phyloP scores from a whole-genome alignment of 1,284 basidiomycete species.

The Inonotus obliquus region DNA sequence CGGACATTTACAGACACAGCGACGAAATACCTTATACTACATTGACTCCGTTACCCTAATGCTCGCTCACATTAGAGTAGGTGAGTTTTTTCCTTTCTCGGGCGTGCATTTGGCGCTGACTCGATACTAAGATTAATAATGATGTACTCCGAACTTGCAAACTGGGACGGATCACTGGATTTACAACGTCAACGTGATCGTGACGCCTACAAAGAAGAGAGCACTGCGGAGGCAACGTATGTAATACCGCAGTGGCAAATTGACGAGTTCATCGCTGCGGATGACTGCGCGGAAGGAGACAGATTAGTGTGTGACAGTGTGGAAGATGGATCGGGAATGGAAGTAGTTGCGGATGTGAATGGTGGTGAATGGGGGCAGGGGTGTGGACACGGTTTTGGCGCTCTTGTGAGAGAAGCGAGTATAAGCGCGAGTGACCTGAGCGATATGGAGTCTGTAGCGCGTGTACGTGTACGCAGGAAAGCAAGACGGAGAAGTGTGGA shows the following conservation, averaged over 20 bases:
- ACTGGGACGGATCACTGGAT: conserved; percentile 16
- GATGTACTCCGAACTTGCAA: conserved; percentile 15
- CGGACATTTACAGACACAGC: too few relatives aligned
- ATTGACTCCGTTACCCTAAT: not conserved
- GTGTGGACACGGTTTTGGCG: not conserved
- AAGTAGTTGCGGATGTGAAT: not conserved
- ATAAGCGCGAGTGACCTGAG: not conserved
- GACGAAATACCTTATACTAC: too few relatives aligned
- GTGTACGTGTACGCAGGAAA: not conserved
- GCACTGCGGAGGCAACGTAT: not conserved
- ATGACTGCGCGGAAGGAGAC: not conserved
- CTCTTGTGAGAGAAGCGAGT: not conserved
- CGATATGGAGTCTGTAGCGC: not conserved
- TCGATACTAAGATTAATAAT: not conserved
- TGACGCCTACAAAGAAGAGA: not conserved
- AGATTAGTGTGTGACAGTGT: not conserved
- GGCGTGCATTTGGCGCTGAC: not conserved
- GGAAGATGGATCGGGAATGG: not conserved
- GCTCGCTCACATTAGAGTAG: not conserved
- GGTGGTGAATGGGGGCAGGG: not conserved
- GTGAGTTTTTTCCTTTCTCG: not conserved
- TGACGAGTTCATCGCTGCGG: not conserved
- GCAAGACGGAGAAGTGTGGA: not conserved
- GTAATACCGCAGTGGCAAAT: not conserved
- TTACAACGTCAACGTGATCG: not conserved